These are phyloP conservation scores for Mimosa bimucronata DNA, from an alignment of 306 rosid genomes.

Conservation along the genomic window DNA sequence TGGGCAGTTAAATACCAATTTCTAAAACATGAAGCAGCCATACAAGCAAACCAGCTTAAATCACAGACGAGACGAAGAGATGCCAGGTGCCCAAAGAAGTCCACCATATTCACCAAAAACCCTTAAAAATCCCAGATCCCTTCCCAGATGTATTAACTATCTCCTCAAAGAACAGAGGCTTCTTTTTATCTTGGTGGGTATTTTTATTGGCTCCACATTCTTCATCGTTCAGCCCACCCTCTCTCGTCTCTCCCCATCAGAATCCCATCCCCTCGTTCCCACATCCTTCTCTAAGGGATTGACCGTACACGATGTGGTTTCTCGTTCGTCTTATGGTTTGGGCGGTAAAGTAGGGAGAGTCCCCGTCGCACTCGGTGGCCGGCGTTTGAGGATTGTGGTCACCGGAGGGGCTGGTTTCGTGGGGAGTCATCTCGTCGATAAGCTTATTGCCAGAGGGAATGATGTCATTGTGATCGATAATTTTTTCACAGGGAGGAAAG, in stretches of 20 bases:
- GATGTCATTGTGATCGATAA: conserved; percentile 88
- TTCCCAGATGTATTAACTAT: conserved; percentile 88
- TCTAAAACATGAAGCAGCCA: conserved; percentile 57
- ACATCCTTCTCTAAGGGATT: conserved; percentile 34
- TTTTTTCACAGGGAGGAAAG: conserved; percentile 87
- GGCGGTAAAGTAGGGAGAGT: conserved; percentile 51
- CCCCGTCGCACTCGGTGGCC: conserved; percentile 59
- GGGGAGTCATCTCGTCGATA: conserved; percentile 88
- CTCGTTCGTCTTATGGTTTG: conserved; percentile 12
- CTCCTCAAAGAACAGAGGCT: conserved; percentile 83
- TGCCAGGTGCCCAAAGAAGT: conserved; percentile 37
- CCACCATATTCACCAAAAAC: conserved; percentile 85
- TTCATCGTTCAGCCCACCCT: conserved; percentile 84
- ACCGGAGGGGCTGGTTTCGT: conserved; percentile 94
- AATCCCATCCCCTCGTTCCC: conserved; percentile 39
- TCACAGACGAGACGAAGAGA: conserved; percentile 81
- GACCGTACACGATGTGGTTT: conserved; percentile 31
- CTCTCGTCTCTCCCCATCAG: conserved; percentile 69
- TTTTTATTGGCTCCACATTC: conserved; percentile 86
- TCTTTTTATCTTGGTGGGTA: conserved; percentile 79
- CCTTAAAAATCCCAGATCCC: conserved; percentile 73
- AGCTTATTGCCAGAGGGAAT: conserved; percentile 68
- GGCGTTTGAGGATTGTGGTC: conserved; percentile 70
- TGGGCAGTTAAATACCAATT: background rate
- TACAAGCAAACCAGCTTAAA: conserved; percentile 68